These are phyloP conservation scores for Boletus bicolor DNA, from an alignment of 768 basidiomycete species.

Conservation along the genomic window DNA sequence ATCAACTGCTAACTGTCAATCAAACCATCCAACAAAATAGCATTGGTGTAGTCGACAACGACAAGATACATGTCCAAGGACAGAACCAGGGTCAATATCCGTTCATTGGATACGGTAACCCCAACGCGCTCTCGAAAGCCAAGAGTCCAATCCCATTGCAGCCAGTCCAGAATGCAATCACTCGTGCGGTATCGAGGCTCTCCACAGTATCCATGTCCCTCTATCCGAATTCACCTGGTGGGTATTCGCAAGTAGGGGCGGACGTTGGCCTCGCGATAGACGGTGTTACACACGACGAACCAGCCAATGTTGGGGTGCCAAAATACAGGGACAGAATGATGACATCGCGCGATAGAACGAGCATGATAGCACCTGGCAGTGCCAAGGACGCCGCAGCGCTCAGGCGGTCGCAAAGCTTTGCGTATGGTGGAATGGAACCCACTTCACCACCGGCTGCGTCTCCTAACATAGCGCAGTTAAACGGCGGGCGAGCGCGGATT, in stretches of 20 bases:
- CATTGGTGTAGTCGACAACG: background rate
- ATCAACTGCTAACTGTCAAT: constrained; percentile 8
- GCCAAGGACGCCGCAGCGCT: constrained; percentile 21
- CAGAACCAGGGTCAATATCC: constrained; percentile 16
- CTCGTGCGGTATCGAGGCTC: constrained; percentile 39
- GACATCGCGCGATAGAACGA: constrained; percentile 18
- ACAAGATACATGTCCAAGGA: constrained; percentile 14
- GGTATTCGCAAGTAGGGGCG: constrained; percentile 19
- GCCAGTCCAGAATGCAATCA: constrained; percentile 40
- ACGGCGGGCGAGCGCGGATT: constrained; percentile 60
- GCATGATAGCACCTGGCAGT: constrained; percentile 18
- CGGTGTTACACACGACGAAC: constrained; percentile 40
- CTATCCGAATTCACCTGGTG: constrained; percentile 43
- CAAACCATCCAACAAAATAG: constrained; percentile 9
- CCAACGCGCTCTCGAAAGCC: constrained; percentile 20
- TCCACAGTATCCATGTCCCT: constrained; percentile 45
- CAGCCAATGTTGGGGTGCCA: constrained; percentile 30
- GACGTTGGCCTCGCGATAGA: constrained; percentile 38
- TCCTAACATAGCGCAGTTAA: constrained; percentile 24
- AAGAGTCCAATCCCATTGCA: constrained; percentile 34
- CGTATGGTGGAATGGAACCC: constrained; percentile 56
- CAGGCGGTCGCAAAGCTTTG: constrained; percentile 35
- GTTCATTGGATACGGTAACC: constrained; percentile 27
- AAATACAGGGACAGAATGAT: constrained; percentile 37
- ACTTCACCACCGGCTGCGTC: constrained; percentile 38